These are phyloP conservation scores for Agrocybe chaxingu DNA, from an alignment of 768 basidiomycete genomes.

Conservation along the genomic window DNA sequence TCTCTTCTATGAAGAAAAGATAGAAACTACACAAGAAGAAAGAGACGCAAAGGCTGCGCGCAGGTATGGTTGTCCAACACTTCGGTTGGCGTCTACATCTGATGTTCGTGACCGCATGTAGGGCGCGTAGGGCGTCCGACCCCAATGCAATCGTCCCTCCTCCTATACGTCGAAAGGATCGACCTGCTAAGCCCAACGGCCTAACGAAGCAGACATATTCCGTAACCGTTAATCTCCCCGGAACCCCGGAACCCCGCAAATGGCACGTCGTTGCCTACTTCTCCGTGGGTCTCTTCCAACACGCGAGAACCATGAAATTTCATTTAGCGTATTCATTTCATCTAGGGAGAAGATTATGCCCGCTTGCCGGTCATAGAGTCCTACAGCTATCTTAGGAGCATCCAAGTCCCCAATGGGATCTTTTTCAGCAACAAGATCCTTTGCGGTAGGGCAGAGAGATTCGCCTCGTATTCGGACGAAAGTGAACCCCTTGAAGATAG, in stretches of 20 bases:
- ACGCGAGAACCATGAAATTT: background rate
- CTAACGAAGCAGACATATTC: slow-evolving; percentile 86
- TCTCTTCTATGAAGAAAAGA: slow-evolving; percentile 81
- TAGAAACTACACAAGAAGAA: slow-evolving; percentile 77
- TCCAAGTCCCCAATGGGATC: slow-evolving; percentile 68
- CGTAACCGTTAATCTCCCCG: slow-evolving; percentile 66
- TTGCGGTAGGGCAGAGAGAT: slow-evolving; percentile 37
- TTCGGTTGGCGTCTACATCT: background rate
- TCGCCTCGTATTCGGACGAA: slow-evolving; percentile 45
- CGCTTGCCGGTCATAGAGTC: slow-evolving; percentile 70
- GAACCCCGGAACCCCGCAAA: slow-evolving; percentile 55
- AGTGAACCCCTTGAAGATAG: slow-evolving; percentile 36
- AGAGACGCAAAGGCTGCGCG: slow-evolving; percentile 78
- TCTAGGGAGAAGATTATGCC: slow-evolving; percentile 64
- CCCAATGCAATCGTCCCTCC: slow-evolving; percentile 55
- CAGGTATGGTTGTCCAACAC: slow-evolving; percentile 41
- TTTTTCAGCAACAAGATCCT: slow-evolving; percentile 67
- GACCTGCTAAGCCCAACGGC: slow-evolving; percentile 77
- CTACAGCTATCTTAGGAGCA: slow-evolving; percentile 67
- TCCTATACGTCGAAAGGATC: slow-evolving; percentile 67
- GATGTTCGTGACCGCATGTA: slow-evolving; percentile 19
- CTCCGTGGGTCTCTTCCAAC: slow-evolving; percentile 42
- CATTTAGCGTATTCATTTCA: slow-evolving; percentile 7
- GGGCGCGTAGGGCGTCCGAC: slow-evolving; percentile 59
- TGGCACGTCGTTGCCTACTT: slow-evolving; percentile 88